Conservation (phyloP, 495 filamentous ascomycete genomes). For the Trichoderma gamsii region DNA sequence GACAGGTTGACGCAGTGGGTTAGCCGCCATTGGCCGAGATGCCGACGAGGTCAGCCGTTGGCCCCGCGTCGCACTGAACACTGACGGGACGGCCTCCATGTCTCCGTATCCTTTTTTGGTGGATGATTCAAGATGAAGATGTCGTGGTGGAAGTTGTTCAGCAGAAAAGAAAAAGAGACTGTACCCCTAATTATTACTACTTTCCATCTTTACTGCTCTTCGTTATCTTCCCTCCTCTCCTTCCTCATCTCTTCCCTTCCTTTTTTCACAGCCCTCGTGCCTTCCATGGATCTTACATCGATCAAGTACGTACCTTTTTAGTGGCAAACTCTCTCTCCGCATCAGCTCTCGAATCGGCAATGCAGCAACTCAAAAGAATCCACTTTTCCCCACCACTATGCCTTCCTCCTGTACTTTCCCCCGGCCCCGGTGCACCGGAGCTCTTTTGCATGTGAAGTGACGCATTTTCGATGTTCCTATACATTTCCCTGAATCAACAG, state of each 20-base stretch:
- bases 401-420: not conserved
- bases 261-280: not conserved
- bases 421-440: slow-evolving; percentile 5
- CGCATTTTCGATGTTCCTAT: not conserved
- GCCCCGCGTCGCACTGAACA: not conserved
- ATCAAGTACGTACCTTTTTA: not conserved
- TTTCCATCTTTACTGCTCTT: no score
- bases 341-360: slow-evolving; percentile 8
- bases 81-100: not conserved
- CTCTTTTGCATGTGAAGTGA: slow-evolving; percentile 11
- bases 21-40: slow-evolving; percentile 17
- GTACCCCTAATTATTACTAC: no score
- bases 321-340: slow-evolving; percentile 7
- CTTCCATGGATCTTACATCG: no score
- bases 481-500: not conserved
- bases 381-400: not conserved
- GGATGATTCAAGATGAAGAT: no score
- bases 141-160: no score
- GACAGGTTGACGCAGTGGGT: not conserved
- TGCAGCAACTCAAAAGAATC: not conserved
- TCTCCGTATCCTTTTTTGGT: not conserved
- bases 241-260: not conserved
- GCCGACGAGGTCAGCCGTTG: slow-evolving; percentile 13
- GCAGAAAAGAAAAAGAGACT: no score
- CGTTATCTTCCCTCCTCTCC: not conserved